Conservation (phyloP, 768 basidiomycete genomes). For the Termitomyces titanicus region DNA sequence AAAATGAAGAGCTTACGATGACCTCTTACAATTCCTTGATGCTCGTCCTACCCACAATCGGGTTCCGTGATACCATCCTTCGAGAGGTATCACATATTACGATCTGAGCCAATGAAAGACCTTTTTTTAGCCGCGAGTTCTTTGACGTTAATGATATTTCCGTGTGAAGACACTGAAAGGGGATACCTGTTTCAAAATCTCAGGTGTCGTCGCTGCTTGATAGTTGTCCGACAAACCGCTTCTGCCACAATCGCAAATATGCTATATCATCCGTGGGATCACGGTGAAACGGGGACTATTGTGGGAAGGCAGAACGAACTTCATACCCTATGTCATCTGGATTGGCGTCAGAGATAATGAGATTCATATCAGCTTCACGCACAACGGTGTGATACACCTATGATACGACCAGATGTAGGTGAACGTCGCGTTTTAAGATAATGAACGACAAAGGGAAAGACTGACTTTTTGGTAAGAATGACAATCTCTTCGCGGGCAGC, state of each 20-base stretch:
- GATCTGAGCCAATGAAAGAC: constrained; percentile 54
- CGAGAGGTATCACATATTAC: too few species aligned
- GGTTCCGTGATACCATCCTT: too few species aligned
- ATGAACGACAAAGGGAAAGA: background rate
- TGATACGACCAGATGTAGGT: too few species aligned
- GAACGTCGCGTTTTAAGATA: too few species aligned
- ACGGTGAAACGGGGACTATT: too few species aligned
- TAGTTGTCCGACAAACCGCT: too few species aligned
- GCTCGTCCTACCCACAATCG: constrained; percentile 58
- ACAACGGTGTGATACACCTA: constrained; percentile 36
- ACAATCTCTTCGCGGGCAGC: constrained; percentile 73
- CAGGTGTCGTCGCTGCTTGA: constrained; percentile 23
- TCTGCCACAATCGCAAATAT: too few species aligned
- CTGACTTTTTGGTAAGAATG: constrained; percentile 72
- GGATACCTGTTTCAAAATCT: constrained; percentile 36
- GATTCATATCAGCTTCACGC: constrained; percentile 14
- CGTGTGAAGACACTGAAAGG: too few species aligned
- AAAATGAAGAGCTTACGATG: constrained; percentile 29
- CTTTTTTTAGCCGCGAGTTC: constrained; percentile 51
- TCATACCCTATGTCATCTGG: constrained; percentile 42
- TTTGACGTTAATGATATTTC: constrained; percentile 44
- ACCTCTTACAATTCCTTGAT: constrained; percentile 52
- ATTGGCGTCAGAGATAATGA: constrained; percentile 14
- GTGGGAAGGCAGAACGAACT: too few species aligned
- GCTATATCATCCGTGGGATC: too few species aligned